A percentile compares a stretch with the other conserved stretches of the same genome.
These are phyloP conservation scores for Eimeria falciformis DNA, from an alignment of 169 alveolate genomes.

Conservation along the genomic window DNA sequence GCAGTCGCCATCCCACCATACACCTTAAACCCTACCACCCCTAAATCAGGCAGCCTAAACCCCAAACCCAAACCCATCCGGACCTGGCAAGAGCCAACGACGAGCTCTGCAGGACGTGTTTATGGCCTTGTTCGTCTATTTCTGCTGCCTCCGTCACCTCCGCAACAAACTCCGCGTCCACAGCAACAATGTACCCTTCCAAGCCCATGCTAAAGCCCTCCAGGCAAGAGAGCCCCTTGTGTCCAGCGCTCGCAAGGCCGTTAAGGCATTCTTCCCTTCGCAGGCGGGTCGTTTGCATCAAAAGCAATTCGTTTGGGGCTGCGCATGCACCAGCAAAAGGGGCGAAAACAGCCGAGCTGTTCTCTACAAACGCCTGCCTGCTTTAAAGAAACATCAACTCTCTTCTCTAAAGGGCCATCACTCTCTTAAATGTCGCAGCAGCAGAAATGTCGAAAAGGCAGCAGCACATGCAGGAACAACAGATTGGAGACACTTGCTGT, in stretches of 20 bases:
- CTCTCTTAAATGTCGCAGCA: no score
- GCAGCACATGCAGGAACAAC: slow-evolving; percentile 13
- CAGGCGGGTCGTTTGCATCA: slow-evolving; percentile 21
- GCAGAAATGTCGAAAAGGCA: not conserved
- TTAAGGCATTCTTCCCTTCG: not conserved
- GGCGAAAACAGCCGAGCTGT: not conserved
- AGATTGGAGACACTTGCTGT: not conserved
- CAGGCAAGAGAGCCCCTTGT: not conserved
- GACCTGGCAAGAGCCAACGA: slow-evolving; percentile 79
- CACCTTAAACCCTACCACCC: slow-evolving; percentile 17
- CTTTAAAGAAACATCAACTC: no score
- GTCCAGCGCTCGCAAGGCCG: not conserved
- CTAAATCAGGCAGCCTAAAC: slow-evolving; percentile 23
- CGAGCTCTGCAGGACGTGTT: slow-evolving; percentile 75
- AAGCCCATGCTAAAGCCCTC: not conserved
- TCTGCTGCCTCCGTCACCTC: slow-evolving; percentile 78
- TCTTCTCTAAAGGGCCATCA: no score
- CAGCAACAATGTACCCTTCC: slow-evolving; percentile 76
- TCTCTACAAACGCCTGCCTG: no score
- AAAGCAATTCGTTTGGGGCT: slow-evolving; percentile 65
- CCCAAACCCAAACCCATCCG: slow-evolving; percentile 53
- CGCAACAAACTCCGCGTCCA: slow-evolving; percentile 83
- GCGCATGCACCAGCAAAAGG: slow-evolving; percentile 25
- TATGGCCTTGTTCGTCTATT: slow-evolving; percentile 79
- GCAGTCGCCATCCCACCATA: no score